These are phyloP conservation scores for Fusarium gaditjirri DNA, from an alignment of 2,329 filamentous ascomycete species.

Conservation along the genomic window DNA sequence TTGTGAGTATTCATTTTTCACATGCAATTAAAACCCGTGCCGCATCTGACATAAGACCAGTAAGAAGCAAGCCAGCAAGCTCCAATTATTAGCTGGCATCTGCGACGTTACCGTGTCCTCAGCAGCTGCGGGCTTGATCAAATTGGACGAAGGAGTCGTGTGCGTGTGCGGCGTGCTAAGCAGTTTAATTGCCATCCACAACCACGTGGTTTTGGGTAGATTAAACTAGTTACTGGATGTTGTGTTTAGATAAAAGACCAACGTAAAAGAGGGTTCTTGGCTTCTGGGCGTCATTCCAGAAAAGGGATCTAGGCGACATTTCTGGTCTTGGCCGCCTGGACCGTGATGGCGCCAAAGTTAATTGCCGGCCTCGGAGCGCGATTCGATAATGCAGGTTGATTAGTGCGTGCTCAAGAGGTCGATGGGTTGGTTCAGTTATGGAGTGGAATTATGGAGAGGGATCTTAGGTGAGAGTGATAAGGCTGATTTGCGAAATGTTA, in stretches of 20 bases:
- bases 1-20: conserved; percentile 2
- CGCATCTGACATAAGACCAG: conserved; percentile 23
- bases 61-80: background rate
- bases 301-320: conserved; percentile 5
- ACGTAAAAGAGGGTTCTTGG: conserved; percentile 9
- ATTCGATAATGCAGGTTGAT: background rate
- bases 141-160: conserved; percentile 15
- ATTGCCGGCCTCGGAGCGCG: background rate
- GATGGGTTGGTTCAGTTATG: too few species aligned
- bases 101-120: conserved; percentile 23
- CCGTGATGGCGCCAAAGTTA: conserved; percentile 12
- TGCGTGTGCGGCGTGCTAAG: conserved; percentile 12
- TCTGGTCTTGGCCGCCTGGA: background rate
- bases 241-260: background rate
- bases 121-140: conserved; percentile 9
- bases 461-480: background rate
- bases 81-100: background rate
- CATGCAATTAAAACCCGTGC: background rate
- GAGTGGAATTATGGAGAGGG: background rate
- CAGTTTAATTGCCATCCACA: conserved; percentile 10
- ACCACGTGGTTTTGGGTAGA: background rate
- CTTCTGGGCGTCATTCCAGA: conserved; percentile 11
- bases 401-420: background rate
- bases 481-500: background rate
- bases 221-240: background rate